phyloP scores from a whole-genome alignment of 306 rosid genomes.

The Nissolia schottii region DNA sequence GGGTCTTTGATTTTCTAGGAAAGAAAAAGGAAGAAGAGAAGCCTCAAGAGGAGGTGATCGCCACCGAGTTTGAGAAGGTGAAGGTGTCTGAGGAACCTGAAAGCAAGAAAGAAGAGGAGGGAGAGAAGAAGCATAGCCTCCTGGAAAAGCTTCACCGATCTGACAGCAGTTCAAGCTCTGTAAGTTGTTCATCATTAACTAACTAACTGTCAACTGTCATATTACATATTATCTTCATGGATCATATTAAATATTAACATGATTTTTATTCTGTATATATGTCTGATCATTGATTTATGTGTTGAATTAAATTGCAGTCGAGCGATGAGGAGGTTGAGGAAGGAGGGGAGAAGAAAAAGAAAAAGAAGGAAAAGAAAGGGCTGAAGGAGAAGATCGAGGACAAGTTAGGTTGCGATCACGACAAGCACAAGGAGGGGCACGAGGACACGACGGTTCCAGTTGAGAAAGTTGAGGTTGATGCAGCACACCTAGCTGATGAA shows the following conservation, averaged over 20 bases:
- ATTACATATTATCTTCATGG: not conserved
- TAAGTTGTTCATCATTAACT: conserved; percentile 10
- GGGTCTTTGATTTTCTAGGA: conserved; percentile 56
- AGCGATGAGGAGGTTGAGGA: conserved; percentile 72
- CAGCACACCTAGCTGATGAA: conserved; percentile 38
- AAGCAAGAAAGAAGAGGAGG: not conserved
- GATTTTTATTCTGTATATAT: not conserved
- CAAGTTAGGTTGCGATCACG: conserved; percentile 12
- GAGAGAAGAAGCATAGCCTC: conserved; percentile 41
- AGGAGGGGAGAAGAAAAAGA: conserved; percentile 45
- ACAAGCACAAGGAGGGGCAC: conserved; percentile 15
- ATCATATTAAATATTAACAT: not conserved
- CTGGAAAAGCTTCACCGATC: conserved; percentile 46
- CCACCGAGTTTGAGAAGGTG: conserved; percentile 38
- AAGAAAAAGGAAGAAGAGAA: conserved; percentile 53
- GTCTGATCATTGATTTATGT: not conserved
- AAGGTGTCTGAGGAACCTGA: conserved; percentile 22
- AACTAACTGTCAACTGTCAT: not conserved
- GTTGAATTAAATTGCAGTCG: conserved; percentile 45
- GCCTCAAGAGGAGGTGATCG: conserved; percentile 31
- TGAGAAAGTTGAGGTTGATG: conserved; percentile 49
- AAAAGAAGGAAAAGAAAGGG: conserved; percentile 51
- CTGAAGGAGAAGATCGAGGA: conserved; percentile 30
- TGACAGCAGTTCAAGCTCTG: conserved; percentile 48
- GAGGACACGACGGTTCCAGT: conserved; percentile 42